Conservation (phyloP, 495 filamentous ascomycete genomes). For the Hypomontagnella submonticulosa region DNA sequence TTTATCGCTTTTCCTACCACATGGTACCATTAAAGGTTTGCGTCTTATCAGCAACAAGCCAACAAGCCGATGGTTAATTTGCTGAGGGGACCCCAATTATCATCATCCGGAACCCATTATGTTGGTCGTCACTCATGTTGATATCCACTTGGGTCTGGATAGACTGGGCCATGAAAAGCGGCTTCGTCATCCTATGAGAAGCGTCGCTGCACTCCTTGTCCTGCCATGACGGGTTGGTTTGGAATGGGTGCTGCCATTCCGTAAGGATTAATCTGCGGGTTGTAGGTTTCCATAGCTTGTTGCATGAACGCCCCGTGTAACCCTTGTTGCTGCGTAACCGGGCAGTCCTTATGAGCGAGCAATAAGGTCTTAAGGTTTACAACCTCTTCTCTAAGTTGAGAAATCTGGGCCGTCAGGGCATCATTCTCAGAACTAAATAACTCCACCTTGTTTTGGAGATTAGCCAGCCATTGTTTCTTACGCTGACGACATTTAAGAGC, state of each 20-base stretch:
- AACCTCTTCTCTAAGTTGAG: conserved; percentile 86
- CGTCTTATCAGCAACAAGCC: conserved; percentile 7
- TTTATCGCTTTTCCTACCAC: conserved; percentile 26
- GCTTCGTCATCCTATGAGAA: conserved; percentile 55
- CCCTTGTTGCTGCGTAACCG: conserved; percentile 88
- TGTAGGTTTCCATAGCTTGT: conserved; percentile 57
- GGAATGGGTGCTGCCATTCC: conserved; percentile 69
- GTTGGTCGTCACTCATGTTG: conserved; percentile 13
- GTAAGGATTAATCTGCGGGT: conserved; percentile 76
- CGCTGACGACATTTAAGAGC: conserved; percentile 97
- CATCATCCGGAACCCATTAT: conserved; percentile 7
- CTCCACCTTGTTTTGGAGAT: conserved; percentile 94
- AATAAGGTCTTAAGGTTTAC: conserved; percentile 94
- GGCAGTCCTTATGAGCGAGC: conserved; percentile 96
- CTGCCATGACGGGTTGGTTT: conserved; percentile 65
- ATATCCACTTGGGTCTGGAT: conserved; percentile 16
- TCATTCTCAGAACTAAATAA: conserved; percentile 92
- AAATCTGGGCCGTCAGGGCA: conserved; percentile 81
- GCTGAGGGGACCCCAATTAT: conserved; percentile 4
- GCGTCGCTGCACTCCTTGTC: conserved; percentile 62
- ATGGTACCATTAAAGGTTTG: conserved; percentile 31
- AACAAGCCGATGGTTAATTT: conserved; percentile 7
- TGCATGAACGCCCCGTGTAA: conserved; percentile 75
- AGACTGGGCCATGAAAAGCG: conserved; percentile 25
- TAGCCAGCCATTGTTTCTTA: conserved; percentile 99